Evolutionary conservation across 345 rosid species (phyloP).

Genomic region (Geranium rotundifolium): DNA sequence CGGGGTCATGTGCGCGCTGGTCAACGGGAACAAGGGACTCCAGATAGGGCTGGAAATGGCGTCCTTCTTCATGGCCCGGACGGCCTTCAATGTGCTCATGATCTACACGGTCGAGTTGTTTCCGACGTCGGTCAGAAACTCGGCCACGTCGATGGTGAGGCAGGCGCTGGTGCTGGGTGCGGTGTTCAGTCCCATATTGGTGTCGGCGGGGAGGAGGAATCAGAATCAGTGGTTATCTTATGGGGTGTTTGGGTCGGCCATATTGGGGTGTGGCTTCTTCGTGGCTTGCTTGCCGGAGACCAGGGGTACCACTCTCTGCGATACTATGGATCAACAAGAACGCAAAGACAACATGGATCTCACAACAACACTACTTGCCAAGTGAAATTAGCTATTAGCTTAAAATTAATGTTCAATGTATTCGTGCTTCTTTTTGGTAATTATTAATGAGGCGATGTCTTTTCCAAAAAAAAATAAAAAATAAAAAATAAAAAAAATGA

Average conservation of each 20-base stretch:
- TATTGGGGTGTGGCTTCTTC: neutral
- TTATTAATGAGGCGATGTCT: too few species aligned
- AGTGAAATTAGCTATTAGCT: neutral
- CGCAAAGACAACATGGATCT: neutral
- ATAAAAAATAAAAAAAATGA: too few species aligned
- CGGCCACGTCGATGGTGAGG: neutral
- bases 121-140: neutral
- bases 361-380: neutral
- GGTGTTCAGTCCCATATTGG: neutral
- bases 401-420: too few species aligned
- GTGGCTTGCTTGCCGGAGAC: neutral
- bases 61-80: slow-evolving; percentile 1
- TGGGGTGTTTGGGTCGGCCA: neutral
- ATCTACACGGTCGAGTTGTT: neutral
- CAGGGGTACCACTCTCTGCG: neutral
- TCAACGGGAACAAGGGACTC: neutral
- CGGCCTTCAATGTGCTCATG: neutral
- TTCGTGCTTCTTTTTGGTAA: too few species aligned
- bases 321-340: slow-evolving; percentile 3
- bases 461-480: too few species aligned
- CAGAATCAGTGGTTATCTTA: neutral
- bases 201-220: neutral
- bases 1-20: neutral
- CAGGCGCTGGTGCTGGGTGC: neutral
- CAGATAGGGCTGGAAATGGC: neutral